Evolutionary conservation across 2,329 filamentous ascomycete genomes (phyloP), one percentile per base, ranked within the genome.

Genomic region (Botrytis elliptica): DNA sequence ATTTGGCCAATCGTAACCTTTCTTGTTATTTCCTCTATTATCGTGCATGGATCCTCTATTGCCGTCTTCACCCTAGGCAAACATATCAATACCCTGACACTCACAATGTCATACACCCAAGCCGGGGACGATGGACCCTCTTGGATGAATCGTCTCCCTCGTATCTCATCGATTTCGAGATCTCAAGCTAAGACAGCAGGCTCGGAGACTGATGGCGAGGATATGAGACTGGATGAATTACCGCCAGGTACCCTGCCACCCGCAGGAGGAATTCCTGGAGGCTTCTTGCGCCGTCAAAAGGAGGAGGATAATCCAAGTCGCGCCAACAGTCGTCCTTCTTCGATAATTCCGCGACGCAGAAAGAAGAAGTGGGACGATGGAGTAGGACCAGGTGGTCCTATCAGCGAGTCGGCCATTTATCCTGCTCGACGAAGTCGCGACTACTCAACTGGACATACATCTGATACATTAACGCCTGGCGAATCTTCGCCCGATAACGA

Each of bases 1-100:
- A 97, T 99, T 66, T 99, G 96, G 96, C 96, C 96, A 0, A 95
- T 99, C 74, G 93, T 93, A 0, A 94, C 93, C 0, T 99, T 99
- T 83, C 85, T 99, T 79, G 95, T 99, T 75, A 93, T 99, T 71
- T 88, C 93, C 5, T 99, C 96, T 20, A 99, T 99, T 79, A 84
- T 98, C 55, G 93, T 99, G 1, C 96, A 99, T 80, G 96, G 96
- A 36, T 98, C 96, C n/a, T 98, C 96, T 0, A 92, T 99, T 78
- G 96, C 96, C 8, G 96, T 99, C 14, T 99, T 99, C 79, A 98
- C 96, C 0, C 89, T 99, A 1, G 96, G 96, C 79, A 99, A 98
- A 83, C 95, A 93, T 75, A 99, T 99, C 88, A 98, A 98, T 84
- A 98, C 96, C 0, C 84, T 99, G 77, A 95, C 93, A 1, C 87